Conservation (phyloP, 1,284 basidiomycete genomes). For the Rhodotorula sp. region DNA sequence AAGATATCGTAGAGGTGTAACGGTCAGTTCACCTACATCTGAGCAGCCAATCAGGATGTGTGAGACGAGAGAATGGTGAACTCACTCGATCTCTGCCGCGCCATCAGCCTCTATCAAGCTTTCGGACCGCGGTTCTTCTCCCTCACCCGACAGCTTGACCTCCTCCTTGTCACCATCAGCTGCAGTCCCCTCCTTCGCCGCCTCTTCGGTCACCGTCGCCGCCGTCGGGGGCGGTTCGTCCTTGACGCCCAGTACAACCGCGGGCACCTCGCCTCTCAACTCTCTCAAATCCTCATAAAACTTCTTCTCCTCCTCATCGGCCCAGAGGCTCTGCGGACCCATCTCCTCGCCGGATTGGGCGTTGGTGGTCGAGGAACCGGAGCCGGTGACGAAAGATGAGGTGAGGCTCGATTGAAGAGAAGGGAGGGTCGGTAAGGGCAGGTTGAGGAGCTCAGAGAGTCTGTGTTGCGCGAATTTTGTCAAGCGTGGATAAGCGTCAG, state of each 20-base stretch:
- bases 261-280: constrained; percentile 85
- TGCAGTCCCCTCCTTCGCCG: constrained; percentile 41
- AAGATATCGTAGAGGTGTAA: too few relatives aligned
- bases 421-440: constrained; percentile 76
- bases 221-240: constrained; percentile 21
- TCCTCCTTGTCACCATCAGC: background rate
- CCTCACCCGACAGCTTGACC: constrained; percentile 6
- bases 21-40: too few relatives aligned
- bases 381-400: constrained; percentile 33
- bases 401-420: constrained; percentile 60
- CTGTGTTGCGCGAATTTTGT: constrained; percentile 51
- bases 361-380: constrained; percentile 17
- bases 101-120: too few relatives aligned
- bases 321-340: constrained; percentile 79
- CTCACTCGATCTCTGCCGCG: constrained; percentile 11
- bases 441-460: constrained; percentile 80
- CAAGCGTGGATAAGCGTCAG: too few relatives aligned
- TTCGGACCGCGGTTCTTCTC: background rate
- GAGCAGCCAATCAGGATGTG: constrained; percentile 50
- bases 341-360: constrained; percentile 33
- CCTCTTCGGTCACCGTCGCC: constrained; percentile 31
- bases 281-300: constrained; percentile 95
- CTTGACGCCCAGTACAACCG: constrained; percentile 66
- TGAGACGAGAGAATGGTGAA: constrained; percentile 12
- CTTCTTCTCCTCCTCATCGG: constrained; percentile 91